These are phyloP conservation scores for Venturia aucupariae DNA, from an alignment of 2,329 filamentous ascomycete genomes.

Conservation along the genomic window DNA sequence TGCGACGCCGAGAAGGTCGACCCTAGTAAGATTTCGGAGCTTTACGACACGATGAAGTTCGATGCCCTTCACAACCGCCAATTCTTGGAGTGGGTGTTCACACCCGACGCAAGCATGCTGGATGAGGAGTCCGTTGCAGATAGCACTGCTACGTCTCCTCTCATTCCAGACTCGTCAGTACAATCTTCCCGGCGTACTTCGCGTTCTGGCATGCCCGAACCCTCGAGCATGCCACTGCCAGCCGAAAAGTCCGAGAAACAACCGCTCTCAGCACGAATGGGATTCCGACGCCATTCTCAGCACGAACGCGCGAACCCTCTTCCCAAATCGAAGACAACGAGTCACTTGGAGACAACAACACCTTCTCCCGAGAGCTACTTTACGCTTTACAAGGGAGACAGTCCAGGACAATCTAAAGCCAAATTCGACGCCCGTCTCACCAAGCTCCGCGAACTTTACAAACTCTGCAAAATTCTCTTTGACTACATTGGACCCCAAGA, in stretches of 20 bases:
- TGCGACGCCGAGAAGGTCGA: slow-evolving; percentile 96
- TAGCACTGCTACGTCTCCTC: background rate
- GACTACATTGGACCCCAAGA: slow-evolving; percentile 98
- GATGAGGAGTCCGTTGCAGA: slow-evolving; percentile 31
- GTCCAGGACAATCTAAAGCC: slow-evolving; percentile 46
- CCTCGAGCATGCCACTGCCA: background rate
- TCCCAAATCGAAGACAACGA: background rate
- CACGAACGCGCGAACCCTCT: background rate
- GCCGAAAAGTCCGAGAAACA: slow-evolving; percentile 21
- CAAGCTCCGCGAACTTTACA: slow-evolving; percentile 86
- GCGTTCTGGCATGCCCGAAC: background rate
- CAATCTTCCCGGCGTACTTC: slow-evolving; percentile 10
- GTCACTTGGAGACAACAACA: background rate
- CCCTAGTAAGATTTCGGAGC: slow-evolving; percentile 94
- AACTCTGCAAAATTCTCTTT: slow-evolving; percentile 86
- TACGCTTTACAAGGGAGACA: slow-evolving; percentile 70
- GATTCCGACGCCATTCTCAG: slow-evolving; percentile 45
- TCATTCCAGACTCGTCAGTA: background rate
- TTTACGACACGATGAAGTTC: slow-evolving; percentile 99
- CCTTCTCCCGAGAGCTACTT: slow-evolving; percentile 60
- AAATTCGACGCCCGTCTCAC: slow-evolving; percentile 80
- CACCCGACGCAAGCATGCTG: slow-evolving; percentile 68
- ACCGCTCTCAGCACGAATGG: slow-evolving; percentile 37
- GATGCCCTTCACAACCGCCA: slow-evolving; percentile 94
- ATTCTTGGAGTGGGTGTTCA: slow-evolving; percentile 96